Evolutionary conservation across 129 eudicot species (phyloP).

Genomic region (Logfia minima): DNA sequence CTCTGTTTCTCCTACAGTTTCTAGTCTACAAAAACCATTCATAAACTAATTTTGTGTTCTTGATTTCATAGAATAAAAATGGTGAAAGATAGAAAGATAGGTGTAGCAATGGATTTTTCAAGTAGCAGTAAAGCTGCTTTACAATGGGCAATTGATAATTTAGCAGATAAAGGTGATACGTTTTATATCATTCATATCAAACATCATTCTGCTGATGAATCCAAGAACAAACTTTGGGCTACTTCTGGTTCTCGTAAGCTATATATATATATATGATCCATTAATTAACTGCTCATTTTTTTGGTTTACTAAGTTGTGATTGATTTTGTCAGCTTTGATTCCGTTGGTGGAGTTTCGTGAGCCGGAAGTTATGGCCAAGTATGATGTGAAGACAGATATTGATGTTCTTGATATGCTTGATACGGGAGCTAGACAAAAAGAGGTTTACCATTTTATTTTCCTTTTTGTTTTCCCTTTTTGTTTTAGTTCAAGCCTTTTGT

Average conservation of each 20-base stretch:
- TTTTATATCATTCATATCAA: slow-evolving; percentile 59
- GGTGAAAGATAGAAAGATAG: slow-evolving; percentile 74
- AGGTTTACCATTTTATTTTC: slow-evolving; percentile 41
- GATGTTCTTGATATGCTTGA: slow-evolving; percentile 82
- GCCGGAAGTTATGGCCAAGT: slow-evolving; percentile 63
- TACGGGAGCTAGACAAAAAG: slow-evolving; percentile 76
- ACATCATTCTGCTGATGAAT: slow-evolving; percentile 36
- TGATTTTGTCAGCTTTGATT: slow-evolving; percentile 55
- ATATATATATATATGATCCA: slow-evolving; percentile 46
- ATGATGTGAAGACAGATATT: slow-evolving; percentile 55
- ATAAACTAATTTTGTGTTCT: no score
- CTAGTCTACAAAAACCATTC: background rate
- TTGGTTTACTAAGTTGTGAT: background rate
- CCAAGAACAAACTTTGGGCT: slow-evolving; percentile 55
- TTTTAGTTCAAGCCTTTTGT: background rate
- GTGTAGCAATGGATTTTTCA: slow-evolving; percentile 95
- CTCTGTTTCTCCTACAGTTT: slow-evolving; percentile 6
- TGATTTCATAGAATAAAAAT: slow-evolving; percentile 16
- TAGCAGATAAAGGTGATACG: slow-evolving; percentile 66
- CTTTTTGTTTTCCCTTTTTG: background rate
- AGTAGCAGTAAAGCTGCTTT: slow-evolving; percentile 84
- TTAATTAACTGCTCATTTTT: slow-evolving; percentile 20
- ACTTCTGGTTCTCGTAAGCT: slow-evolving; percentile 72
- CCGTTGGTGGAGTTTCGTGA: slow-evolving; percentile 83
- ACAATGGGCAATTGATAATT: slow-evolving; percentile 72